Conservation (phyloP, 768 basidiomycete genomes). For the Amanita rubescens region DNA sequence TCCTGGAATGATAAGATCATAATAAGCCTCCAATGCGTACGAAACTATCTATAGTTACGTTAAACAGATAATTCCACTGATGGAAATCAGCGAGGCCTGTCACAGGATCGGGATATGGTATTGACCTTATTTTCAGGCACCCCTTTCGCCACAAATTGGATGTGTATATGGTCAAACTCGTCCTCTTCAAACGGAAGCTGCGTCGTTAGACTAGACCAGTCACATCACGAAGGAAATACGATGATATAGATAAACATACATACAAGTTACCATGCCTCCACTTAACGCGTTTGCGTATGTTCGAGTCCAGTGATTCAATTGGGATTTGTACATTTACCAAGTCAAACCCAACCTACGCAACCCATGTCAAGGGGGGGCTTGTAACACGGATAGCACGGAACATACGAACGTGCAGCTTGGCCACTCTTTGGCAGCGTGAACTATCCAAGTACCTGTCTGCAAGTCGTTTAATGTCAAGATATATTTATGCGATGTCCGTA, state of each 20-base stretch:
- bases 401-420: conserved; percentile 52
- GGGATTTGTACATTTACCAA: conserved; percentile 70
- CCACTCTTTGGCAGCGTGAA: conserved; percentile 71
- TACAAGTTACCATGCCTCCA: conserved; percentile 82
- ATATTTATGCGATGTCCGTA: conserved; percentile 24
- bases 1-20: conserved; percentile 43
- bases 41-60: conserved; percentile 31
- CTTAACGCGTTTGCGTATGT: conserved; percentile 48
- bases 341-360: conserved; percentile 65
- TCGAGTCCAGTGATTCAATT: conserved; percentile 39
- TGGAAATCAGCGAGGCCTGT: background rate
- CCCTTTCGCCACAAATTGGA: conserved; percentile 54
- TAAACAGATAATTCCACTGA: conserved; percentile 66
- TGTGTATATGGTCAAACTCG: conserved; percentile 76
- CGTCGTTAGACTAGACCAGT: conserved; percentile 52
- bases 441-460: conserved; percentile 58
- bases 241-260: conserved; percentile 7
- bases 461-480: background rate
- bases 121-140: conserved; percentile 73
- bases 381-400: conserved; percentile 3
- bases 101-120: conserved; percentile 6
- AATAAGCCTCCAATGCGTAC: background rate
- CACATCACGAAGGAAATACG: background rate
- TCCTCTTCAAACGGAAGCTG: conserved; percentile 78
- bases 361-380: background rate